Percentiles rank a stretch among this genome's conserved stretches.
Conservation (phyloP, 305 asterid genomes). For the Galium porrigens region DNA sequence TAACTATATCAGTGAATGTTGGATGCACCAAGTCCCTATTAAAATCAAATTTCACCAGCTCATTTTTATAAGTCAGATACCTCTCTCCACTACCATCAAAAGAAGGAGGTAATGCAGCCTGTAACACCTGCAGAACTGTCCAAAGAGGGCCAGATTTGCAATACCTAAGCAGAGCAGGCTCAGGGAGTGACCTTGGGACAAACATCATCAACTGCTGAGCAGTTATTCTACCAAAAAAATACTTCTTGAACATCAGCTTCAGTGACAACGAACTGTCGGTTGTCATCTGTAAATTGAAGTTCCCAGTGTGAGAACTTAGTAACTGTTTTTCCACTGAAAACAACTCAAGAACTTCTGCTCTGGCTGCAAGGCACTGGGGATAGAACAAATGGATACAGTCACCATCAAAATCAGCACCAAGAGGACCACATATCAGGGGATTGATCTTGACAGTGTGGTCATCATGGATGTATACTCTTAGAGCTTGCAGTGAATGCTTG, state of each 20-base stretch:
- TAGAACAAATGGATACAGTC: constrained; percentile 86
- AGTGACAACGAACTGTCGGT: constrained; percentile 68
- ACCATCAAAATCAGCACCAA: constrained; percentile 95
- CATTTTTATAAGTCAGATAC: constrained; percentile 36
- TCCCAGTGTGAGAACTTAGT: constrained; percentile 93
- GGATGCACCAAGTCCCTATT: constrained; percentile 50
- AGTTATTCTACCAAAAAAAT: constrained; percentile 32
- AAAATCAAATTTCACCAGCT: constrained; percentile 43
- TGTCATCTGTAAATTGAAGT: constrained; percentile 74
- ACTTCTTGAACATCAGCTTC: constrained; percentile 42
- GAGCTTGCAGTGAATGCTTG: constrained; percentile 86
- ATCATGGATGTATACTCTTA: constrained; percentile 66
- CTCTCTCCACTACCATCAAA: constrained; percentile 68
- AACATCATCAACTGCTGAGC: constrained; percentile 82
- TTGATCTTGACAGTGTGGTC: constrained; percentile 91
- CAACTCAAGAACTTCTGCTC: constrained; percentile 89
- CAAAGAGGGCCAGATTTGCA: constrained; percentile 45
- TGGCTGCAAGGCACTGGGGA: constrained; percentile 89
- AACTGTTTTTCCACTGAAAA: constrained; percentile 87
- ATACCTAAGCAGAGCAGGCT: constrained; percentile 47
- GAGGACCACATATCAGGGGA: constrained; percentile 86
- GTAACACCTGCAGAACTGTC: constrained; percentile 69
- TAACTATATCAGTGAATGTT: constrained; percentile 49
- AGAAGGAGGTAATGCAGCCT: constrained; percentile 48
- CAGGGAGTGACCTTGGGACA: constrained; percentile 36